phyloP scores from a whole-genome alignment of 257 asterid genomes.

The Fraxinus quadrangulata region DNA sequence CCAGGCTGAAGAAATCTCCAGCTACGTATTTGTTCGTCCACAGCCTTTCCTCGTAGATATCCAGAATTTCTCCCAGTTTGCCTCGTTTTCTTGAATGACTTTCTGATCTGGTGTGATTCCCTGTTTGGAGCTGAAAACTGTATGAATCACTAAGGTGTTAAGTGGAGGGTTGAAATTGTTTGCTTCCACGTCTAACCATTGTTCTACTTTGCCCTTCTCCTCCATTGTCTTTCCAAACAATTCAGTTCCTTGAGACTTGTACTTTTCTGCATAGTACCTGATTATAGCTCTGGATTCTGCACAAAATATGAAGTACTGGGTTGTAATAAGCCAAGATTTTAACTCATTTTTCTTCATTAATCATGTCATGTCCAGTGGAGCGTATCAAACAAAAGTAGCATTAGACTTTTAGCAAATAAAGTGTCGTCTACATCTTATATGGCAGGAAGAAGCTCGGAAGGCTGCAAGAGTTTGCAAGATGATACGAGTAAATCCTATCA shows the following conservation, averaged over 20 bases:
- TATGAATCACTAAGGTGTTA: conserved; percentile 16
- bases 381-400: not conserved
- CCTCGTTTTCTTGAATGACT: conserved; percentile 21
- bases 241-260: conserved; percentile 31
- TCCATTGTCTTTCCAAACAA: conserved; percentile 22
- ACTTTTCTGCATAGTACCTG: conserved; percentile 29
- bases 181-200: conserved; percentile 32
- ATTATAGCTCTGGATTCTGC: conserved; percentile 24
- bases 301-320: not conserved
- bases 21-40: conserved; percentile 43
- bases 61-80: conserved; percentile 25
- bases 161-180: conserved; percentile 24
- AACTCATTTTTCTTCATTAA: too few relatives aligned
- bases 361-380: too few relatives aligned
- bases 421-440: conserved; percentile 53
- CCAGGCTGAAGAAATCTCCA: conserved; percentile 49
- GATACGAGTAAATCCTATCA: not conserved
- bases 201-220: conserved; percentile 29
- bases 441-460: conserved; percentile 50
- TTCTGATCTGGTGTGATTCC: conserved; percentile 17
- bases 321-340: not conserved
- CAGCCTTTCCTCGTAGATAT: conserved; percentile 38
- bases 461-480: conserved; percentile 36
- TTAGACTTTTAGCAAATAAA: conserved; percentile 38
- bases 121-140: conserved; percentile 25